A percentile compares a stretch with the other conserved stretches of the same genome.
These are phyloP conservation scores for Mortierella sp. DNA, from an alignment of 371 early-diverging fungal species.

Conservation along the genomic window DNA sequence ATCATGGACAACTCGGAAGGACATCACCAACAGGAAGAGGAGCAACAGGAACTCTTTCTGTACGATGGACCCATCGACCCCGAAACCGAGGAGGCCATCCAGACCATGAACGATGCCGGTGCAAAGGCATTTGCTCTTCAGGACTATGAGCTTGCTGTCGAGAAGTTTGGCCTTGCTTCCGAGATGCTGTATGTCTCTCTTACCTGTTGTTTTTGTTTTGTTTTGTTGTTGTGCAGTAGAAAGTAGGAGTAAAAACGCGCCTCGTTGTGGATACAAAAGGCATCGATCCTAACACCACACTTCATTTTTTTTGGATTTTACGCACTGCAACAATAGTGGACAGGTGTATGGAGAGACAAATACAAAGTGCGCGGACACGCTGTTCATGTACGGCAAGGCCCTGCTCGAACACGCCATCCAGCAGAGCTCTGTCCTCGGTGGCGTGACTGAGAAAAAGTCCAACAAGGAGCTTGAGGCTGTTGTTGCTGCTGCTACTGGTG, in stretches of 20 bases:
- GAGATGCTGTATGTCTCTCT: conserved; percentile 66
- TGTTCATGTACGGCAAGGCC: conserved; percentile 86
- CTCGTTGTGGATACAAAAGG: too few relatives aligned
- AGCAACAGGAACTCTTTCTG: conserved; percentile 20
- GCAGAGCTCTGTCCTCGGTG: conserved; percentile 79
- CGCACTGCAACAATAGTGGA: conserved; percentile 61
- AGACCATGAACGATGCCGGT: conserved; percentile 71
- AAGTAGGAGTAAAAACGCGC: not conserved
- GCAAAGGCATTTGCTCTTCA: conserved; percentile 72
- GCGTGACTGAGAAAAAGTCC: conserved; percentile 60
- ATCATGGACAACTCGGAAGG: conserved; percentile 13
- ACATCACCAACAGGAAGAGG: conserved; percentile 15
- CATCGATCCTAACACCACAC: not conserved
- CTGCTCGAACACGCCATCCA: conserved; percentile 82
- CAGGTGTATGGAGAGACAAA: conserved; percentile 77
- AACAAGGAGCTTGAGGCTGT: conserved; percentile 41
- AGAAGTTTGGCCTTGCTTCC: conserved; percentile 77
- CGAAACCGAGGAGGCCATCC: conserved; percentile 43
- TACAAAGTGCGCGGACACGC: conserved; percentile 81
- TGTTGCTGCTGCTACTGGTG: conserved; percentile 30
- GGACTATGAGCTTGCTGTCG: conserved; percentile 73
- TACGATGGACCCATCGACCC: conserved; percentile 55
- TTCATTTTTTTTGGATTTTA: not conserved
- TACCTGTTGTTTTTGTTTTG: not conserved
- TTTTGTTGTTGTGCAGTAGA: not conserved